Conservation (phyloP, 78 protist species). For the Guillardia theta region DNA sequence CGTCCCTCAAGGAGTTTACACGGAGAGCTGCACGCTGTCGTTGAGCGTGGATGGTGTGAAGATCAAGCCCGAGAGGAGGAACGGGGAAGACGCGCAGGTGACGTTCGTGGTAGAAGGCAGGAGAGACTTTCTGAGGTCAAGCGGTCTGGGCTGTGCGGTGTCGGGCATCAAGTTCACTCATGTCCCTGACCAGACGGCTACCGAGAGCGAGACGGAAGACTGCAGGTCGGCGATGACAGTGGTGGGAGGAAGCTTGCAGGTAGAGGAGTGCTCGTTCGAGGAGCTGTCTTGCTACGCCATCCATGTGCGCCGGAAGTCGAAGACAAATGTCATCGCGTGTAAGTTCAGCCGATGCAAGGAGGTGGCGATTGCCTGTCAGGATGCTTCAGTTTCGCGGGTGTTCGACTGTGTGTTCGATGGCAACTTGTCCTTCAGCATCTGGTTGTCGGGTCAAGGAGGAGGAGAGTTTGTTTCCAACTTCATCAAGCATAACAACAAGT, state of each 20-base stretch:
- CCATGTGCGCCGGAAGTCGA: not conserved
- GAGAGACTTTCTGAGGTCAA: no score
- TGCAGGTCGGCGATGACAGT: not conserved
- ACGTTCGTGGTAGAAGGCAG: no score
- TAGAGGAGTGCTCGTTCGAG: not conserved
- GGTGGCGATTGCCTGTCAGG: not conserved
- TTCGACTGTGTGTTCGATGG: not conserved
- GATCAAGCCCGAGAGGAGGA: not conserved
- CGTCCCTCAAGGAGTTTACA: not conserved
- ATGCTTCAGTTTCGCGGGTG: not conserved
- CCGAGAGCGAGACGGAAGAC: not conserved
- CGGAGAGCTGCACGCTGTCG: not conserved
- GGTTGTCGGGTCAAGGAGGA: not conserved
- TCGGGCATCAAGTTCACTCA: not conserved
- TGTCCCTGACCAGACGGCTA: not conserved
- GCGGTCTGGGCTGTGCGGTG: not conserved
- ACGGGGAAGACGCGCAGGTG: not conserved
- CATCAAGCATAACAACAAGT: not conserved
- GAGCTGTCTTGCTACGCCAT: not conserved
- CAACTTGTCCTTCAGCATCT: not conserved
- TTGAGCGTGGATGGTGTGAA: no score
- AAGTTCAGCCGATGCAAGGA: not conserved
- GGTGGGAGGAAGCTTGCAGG: not conserved
- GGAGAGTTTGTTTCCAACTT: not conserved
- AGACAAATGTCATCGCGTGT: not conserved